Evolutionary conservation across 495 filamentous ascomycete species (phyloP).

Genomic region (Penicillium robsamsonii): DNA sequence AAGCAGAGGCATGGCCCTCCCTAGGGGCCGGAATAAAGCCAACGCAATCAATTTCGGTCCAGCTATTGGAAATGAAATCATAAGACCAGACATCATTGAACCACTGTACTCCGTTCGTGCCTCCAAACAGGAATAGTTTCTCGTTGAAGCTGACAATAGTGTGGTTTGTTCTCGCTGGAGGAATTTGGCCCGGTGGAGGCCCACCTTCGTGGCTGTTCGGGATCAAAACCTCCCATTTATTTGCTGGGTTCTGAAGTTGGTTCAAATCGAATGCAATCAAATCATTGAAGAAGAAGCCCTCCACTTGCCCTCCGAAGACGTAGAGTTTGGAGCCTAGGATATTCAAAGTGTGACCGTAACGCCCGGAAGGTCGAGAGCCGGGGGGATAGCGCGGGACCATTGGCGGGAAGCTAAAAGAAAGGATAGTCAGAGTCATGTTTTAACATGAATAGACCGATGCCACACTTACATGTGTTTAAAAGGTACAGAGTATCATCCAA

Average conservation of each 20-base stretch:
- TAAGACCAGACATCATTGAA: constrained; percentile 99
- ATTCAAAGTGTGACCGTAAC: constrained; percentile 95
- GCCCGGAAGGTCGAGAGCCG: constrained; percentile 77
- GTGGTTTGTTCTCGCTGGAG: constrained; percentile 95
- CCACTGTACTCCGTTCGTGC: constrained; percentile 91
- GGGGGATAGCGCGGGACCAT: constrained; percentile 93
- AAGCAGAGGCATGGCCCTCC: constrained; percentile 90
- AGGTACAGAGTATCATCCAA: constrained; percentile 95
- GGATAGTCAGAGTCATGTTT: constrained; percentile 12
- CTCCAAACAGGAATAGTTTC: constrained; percentile 94
- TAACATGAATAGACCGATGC: not conserved
- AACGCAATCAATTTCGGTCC: constrained; percentile 90
- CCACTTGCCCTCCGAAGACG: constrained; percentile 96
- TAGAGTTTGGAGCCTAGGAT: constrained; percentile 95
- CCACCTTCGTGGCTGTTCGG: constrained; percentile 70
- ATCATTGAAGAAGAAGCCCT: constrained; percentile 97
- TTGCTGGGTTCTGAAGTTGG: constrained; percentile 79
- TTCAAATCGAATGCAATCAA: constrained; percentile 96
- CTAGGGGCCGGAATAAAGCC: constrained; percentile 92
- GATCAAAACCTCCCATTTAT: constrained; percentile 90
- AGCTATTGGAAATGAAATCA: constrained; percentile 72
- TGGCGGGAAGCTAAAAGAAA: constrained; percentile 76
- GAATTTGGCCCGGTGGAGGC: constrained; percentile 62
- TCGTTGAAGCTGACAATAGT: constrained; percentile 89
- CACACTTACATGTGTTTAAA: constrained; percentile 87